Base-by-base conservation (phyloP, 345 rosid species). In the Eucalyptus sp. region DNA sequence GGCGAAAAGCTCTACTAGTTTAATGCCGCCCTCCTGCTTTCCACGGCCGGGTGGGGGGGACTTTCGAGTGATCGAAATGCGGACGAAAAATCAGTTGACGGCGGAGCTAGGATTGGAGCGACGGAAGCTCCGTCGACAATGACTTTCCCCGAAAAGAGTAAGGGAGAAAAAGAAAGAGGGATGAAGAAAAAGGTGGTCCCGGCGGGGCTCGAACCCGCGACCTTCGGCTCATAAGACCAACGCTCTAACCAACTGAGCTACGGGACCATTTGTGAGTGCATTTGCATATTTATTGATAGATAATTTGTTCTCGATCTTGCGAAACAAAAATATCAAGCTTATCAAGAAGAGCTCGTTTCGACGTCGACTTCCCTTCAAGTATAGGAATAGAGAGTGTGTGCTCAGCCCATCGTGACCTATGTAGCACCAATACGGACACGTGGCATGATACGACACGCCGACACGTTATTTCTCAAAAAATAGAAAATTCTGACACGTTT, bases 231-330 rank as follows among this genome's bases (percentile, higher is more conserved):
- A 96, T 95, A 95, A 95, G 98, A 96, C 97, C 99, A 96, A 96
- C 97, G 98, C 99, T 96, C 99, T 96, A 96, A 96, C 98, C 99
- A 96, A 96, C 99, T 96, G 99, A 97, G 98, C 99, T 96, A 96
- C 98, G 96, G 97, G 98, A 97, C 96, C 97, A 37, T 5, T 71
- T 37, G 27, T 71, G 46, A 37, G 14, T 37, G 27, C 15, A 6
- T 3, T 5, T 3, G 25, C 25, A 20, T 52, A 71, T 2, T 33
- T 71, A 17, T 9, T 71, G 1, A 71, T 17, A 0, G 0, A 71
- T 18, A 71, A 68, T 2, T 2, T 64, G 10, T 4, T 62, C 1
- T 31, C 8, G 2, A 4, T 33, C 6, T 66, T 9, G 6, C 2
- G 8, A 62, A 7, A 29, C 7, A 13, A 13, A 29, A 62, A 29